Percentiles rank a stretch among this genome's conserved stretches.
Conservation (phyloP, 257 asterid species). For the Rehmannia glutinosa region DNA sequence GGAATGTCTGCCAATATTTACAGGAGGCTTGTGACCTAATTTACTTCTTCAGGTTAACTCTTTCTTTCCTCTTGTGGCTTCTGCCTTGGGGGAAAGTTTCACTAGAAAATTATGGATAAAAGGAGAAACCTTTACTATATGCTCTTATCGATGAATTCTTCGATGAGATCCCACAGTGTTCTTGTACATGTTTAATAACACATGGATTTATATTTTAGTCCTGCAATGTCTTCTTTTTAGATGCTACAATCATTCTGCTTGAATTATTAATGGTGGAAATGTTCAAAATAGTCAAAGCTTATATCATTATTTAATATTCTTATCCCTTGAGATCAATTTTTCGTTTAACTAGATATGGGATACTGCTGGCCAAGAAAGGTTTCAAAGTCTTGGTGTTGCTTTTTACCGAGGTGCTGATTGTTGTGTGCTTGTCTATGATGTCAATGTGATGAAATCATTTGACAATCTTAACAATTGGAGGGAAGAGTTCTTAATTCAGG, state of each 20-base stretch:
- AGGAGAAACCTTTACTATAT: neutral
- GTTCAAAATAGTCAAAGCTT: neutral
- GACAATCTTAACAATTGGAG: constrained; percentile 96
- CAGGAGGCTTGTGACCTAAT: neutral
- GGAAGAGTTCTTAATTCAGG: constrained; percentile 98
- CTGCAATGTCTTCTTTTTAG: too few relatives aligned
- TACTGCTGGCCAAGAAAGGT: constrained; percentile 99
- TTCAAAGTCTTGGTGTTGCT: constrained; percentile 99
- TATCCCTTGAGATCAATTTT: constrained; percentile 1
- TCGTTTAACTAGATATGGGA: constrained; percentile 78
- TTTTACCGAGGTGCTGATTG: constrained; percentile 99
- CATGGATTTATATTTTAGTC: too few relatives aligned
- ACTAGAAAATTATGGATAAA: neutral
- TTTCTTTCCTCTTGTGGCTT: neutral
- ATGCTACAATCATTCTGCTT: neutral
- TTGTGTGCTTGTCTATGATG: constrained; percentile 97
- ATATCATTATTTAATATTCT: neutral
- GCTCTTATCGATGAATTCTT: neutral
- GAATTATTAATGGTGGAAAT: neutral
- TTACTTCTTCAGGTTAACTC: neutral
- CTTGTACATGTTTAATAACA: neutral
- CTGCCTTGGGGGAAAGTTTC: too few relatives aligned
- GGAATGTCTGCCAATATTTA: neutral
- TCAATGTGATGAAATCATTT: constrained; percentile 90
- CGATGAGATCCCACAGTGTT: neutral